Percentiles rank a stretch among this genome's conserved stretches.
Conservation (phyloP, 257 asterid genomes). For the Ehretia macrophylla region DNA sequence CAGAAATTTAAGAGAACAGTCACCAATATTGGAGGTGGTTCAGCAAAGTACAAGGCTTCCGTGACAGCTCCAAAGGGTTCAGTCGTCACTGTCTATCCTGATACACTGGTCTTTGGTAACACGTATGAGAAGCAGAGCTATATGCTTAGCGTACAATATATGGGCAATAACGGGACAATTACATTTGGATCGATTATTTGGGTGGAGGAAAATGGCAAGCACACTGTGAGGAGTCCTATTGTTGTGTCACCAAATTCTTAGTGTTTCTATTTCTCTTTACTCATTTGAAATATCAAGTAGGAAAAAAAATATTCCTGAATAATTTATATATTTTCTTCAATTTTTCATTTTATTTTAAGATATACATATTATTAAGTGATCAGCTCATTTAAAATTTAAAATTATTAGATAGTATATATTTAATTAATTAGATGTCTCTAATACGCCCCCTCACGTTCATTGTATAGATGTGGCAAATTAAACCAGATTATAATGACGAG, state of each 20-base stretch:
- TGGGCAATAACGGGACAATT: conserved; percentile 14
- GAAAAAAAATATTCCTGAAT: no score
- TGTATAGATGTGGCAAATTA: no score
- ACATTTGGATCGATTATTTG: conserved; percentile 40
- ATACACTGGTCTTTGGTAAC: conserved; percentile 21
- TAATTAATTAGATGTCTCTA: no score
- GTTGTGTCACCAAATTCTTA: conserved; percentile 38
- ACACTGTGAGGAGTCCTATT: conserved; percentile 47
- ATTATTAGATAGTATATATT: no score
- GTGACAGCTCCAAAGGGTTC: conserved; percentile 22
- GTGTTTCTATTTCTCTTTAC: no score
- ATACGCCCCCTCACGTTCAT: no score
- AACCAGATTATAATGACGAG: no score
- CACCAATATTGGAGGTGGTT: conserved; percentile 30
- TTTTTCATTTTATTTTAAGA: no score
- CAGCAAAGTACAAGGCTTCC: conserved; percentile 16
- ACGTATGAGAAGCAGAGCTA: conserved; percentile 42
- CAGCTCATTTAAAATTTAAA: no score
- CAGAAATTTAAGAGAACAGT: conserved; percentile 29
- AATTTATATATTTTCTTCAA: no score
- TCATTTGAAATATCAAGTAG: no score
- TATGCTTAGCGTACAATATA: conserved; percentile 20
- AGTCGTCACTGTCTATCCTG: conserved; percentile 17
- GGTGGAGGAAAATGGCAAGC: conserved; percentile 41
- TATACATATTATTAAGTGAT: no score